Evolutionary conservation across 1,284 basidiomycete genomes (phyloP).

Genomic region (Trichosporon sp.): DNA sequence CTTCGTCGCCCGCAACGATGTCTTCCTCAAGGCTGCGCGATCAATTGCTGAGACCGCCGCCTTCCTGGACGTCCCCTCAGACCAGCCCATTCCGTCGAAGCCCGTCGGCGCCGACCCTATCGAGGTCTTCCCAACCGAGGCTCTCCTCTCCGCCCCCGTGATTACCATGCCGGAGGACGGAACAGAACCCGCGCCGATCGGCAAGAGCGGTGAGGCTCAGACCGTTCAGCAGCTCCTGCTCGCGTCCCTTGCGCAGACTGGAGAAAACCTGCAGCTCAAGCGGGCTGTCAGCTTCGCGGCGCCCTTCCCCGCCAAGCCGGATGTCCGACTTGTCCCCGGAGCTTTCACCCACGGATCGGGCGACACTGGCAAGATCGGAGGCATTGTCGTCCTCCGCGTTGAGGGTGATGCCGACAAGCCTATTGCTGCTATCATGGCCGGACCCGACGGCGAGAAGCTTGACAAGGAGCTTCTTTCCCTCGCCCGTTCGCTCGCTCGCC

Average conservation of each 20-base stretch:
- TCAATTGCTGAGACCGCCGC: constrained; percentile 84
- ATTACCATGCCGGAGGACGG: constrained; percentile 51
- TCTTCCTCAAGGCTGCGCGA: constrained; percentile 70
- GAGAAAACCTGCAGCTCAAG: constrained; percentile 79
- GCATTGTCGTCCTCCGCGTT: constrained; percentile 61
- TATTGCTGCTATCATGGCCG: constrained; percentile 36
- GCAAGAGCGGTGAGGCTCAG: constrained; percentile 31
- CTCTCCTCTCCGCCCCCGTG: constrained; percentile 63
- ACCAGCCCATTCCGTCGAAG: not conserved
- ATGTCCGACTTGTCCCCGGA: constrained; percentile 60
- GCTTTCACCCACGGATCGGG: constrained; percentile 69
- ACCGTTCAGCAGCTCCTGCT: constrained; percentile 73
- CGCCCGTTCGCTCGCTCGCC: constrained; percentile 70
- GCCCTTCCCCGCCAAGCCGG: constrained; percentile 51
- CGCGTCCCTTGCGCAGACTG: constrained; percentile 74
- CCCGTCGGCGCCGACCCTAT: constrained; percentile 31
- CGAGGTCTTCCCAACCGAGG: constrained; percentile 51
- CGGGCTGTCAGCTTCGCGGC: constrained; percentile 68
- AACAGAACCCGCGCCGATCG: constrained; percentile 15
- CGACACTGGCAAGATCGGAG: constrained; percentile 65
- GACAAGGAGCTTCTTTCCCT: constrained; percentile 59
- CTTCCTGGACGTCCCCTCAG: constrained; percentile 58
- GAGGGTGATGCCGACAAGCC: constrained; percentile 41
- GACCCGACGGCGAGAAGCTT: constrained; percentile 46
- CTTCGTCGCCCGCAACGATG: constrained; percentile 82